Evolutionary conservation across 2,329 filamentous ascomycete genomes (phyloP).

Genomic region (Aspergillus spinulosporus): DNA sequence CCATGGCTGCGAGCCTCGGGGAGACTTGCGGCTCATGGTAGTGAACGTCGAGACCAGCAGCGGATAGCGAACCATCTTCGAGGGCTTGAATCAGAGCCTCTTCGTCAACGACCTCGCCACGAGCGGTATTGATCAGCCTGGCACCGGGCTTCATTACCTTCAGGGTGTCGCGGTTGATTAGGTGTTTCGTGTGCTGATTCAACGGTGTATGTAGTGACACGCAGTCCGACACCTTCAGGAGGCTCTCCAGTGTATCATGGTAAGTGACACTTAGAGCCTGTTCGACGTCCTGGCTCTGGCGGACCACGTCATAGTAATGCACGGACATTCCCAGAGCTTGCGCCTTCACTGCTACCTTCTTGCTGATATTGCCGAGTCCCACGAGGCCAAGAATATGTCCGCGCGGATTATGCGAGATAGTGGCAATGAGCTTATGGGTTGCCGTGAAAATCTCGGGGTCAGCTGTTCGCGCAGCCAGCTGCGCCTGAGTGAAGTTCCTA

Average conservation of each 20-base stretch:
- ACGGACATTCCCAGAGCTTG: slow-evolving; percentile 55
- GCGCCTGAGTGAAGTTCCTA: slow-evolving; percentile 53
- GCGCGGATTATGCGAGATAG: slow-evolving; percentile 52
- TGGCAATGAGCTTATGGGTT: slow-evolving; percentile 48
- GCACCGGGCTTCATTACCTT: slow-evolving; percentile 33
- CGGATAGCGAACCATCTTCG: slow-evolving; percentile 47
- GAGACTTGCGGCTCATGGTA: slow-evolving; percentile 55
- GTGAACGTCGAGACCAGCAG: slow-evolving; percentile 57
- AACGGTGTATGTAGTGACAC: slow-evolving; percentile 6
- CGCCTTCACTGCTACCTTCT: slow-evolving; percentile 50
- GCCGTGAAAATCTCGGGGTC: slow-evolving; percentile 42
- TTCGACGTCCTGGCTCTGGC: slow-evolving; percentile 33
- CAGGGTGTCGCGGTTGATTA: not conserved
- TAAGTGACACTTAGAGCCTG: slow-evolving; percentile 34
- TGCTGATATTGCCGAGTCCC: slow-evolving; percentile 53
- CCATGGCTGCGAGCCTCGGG: slow-evolving; percentile 39
- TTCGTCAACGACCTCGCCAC: slow-evolving; percentile 56
- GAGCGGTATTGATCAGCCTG: slow-evolving; percentile 55
- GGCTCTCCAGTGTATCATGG: slow-evolving; percentile 1
- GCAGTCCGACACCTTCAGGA: slow-evolving; percentile 2
- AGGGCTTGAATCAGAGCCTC: slow-evolving; percentile 51
- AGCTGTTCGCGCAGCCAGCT: slow-evolving; percentile 49
- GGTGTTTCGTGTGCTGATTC: slow-evolving; percentile 7
- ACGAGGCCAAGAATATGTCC: slow-evolving; percentile 54
- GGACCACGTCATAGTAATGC: slow-evolving; percentile 53